Percentiles rank a stretch among this genome's conserved stretches.
These are phyloP conservation scores for Babesia sp. DNA, from an alignment of 169 alveolate species.

Conservation along the genomic window DNA sequence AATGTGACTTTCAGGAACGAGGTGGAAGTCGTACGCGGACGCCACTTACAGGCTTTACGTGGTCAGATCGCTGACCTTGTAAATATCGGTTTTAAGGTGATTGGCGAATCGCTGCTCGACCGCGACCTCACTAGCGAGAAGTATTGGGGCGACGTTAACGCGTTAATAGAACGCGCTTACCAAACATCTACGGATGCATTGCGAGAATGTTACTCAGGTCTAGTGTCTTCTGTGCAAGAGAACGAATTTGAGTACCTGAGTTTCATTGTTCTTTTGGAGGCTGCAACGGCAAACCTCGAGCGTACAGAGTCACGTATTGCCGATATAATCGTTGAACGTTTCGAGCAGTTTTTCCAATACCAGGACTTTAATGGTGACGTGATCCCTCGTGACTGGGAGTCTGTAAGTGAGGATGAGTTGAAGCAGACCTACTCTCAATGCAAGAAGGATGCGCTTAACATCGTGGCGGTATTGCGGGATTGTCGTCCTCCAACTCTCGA, in stretches of 20 bases:
- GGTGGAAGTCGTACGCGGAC: slow-evolving; percentile 36
- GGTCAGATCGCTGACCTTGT: slow-evolving; percentile 31
- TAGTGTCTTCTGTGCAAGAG: background rate
- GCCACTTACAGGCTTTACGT: slow-evolving; percentile 50
- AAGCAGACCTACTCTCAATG: slow-evolving; percentile 50
- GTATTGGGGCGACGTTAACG: slow-evolving; percentile 54
- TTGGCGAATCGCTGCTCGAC: slow-evolving; percentile 30
- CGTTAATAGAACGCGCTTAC: slow-evolving; percentile 35
- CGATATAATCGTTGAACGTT: slow-evolving; percentile 36
- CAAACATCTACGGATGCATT: background rate
- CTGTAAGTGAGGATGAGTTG: slow-evolving; percentile 42
- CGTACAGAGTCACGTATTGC: slow-evolving; percentile 38
- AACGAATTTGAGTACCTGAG: slow-evolving; percentile 52
- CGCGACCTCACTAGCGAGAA: slow-evolving; percentile 32
- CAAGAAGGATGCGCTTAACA: slow-evolving; percentile 62
- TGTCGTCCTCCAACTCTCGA: slow-evolving; percentile 15
- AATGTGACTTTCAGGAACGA: slow-evolving; percentile 42
- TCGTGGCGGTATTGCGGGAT: slow-evolving; percentile 40
- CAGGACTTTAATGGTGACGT: slow-evolving; percentile 63
- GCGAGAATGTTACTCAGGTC: slow-evolving; percentile 40
- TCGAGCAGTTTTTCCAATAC: slow-evolving; percentile 61
- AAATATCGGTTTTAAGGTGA: slow-evolving; percentile 28
- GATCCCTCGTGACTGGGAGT: slow-evolving; percentile 63
- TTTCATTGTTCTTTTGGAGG: slow-evolving; percentile 26
- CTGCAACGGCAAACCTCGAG: slow-evolving; percentile 31